Evolutionary conservation across 225 moss, liverwort and hornwort genomes (phyloP), one percentile per base, ranked within the genome.

Genomic region (Pleurozium schreberi): DNA sequence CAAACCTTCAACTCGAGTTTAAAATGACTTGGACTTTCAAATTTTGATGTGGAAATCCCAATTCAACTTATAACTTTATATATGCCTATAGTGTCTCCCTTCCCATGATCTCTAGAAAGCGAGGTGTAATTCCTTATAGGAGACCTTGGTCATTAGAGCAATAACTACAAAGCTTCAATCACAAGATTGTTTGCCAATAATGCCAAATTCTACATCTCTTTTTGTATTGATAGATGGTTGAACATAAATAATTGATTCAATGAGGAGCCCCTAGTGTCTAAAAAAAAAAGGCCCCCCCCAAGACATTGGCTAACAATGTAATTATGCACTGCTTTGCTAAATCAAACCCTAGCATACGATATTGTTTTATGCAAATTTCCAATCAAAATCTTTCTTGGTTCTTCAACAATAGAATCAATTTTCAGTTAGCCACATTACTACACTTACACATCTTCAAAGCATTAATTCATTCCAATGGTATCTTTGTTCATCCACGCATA

Each of bases 341-440:
- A 70, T 42, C 4, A 40, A 1, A 15, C 5, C 4, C 2, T 23
- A 1, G 1, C 2, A 4, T 43, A 27, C 2, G 0, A 1, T 16
- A 11, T 71, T 16, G 5, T 43, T 71, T 71, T 71, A 9, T 71
- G 1, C 5, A 43, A 71, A 71, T 71, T 71, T 71, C 9, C 27
- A 3, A 4, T 71, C 14, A 27, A 43, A 71, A 16, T 42, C 16
- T 71, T 28, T 16, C 1, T 42, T 14, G 43, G 5, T 71, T 25
- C 27, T 15, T 71, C 16, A 42, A 16, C 3, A 2, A 4, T 9
- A 4, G 1, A 27, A 43, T 16, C 15, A 16, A 53, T 43, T 71
- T 70, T 42, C 9, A 27, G 16, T 15, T 4, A 25, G 3, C 16
- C 4, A 42, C 42, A 71, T 43, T 16, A 71, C 3, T 42, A 2